phyloP scores from a whole-genome alignment of 2,329 filamentous ascomycete genomes.

The Plectosphaerella plurivora region DNA sequence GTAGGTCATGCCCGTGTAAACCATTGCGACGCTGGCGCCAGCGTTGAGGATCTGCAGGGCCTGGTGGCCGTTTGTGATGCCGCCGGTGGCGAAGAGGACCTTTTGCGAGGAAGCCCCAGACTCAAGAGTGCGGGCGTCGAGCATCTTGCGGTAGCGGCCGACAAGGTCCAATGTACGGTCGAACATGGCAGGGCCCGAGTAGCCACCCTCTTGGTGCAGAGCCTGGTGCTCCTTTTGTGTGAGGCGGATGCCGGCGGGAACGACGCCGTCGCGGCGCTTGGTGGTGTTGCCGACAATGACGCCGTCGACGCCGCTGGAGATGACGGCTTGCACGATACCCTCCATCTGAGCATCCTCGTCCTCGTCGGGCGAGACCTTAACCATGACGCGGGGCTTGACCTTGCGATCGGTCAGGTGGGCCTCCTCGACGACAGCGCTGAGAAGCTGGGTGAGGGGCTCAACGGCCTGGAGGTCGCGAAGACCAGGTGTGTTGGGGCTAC shows the following conservation, averaged over 20 bases:
- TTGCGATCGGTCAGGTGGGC: conserved; percentile 65
- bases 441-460: conserved; percentile 74
- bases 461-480: conserved; percentile 81
- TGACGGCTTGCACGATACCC: conserved; percentile 84
- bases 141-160: conserved; percentile 66
- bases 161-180: conserved; percentile 75
- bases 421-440: conserved; percentile 78
- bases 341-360: conserved; percentile 78
- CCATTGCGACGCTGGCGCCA: conserved; percentile 84
- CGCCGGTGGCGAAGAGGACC: conserved; percentile 89
- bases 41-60: conserved; percentile 79
- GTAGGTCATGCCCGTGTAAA: conserved; percentile 75
- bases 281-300: conserved; percentile 98
- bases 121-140: conserved; percentile 49
- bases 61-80: conserved; percentile 84
- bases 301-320: conserved; percentile 81
- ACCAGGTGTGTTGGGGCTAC: conserved; percentile 92
- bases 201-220: conserved; percentile 77
- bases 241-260: conserved; percentile 64
- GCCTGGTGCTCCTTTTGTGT: conserved; percentile 61
- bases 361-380: conserved; percentile 96
- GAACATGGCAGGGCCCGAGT: conserved; percentile 88
- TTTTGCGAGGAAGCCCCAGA: conserved; percentile 47
- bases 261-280: conserved; percentile 68
- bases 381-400: conserved; percentile 80